Percentiles rank a stretch among this genome's conserved stretches.
Conservation (phyloP, 1,284 basidiomycete genomes). For the Sphagnurus paluster region DNA sequence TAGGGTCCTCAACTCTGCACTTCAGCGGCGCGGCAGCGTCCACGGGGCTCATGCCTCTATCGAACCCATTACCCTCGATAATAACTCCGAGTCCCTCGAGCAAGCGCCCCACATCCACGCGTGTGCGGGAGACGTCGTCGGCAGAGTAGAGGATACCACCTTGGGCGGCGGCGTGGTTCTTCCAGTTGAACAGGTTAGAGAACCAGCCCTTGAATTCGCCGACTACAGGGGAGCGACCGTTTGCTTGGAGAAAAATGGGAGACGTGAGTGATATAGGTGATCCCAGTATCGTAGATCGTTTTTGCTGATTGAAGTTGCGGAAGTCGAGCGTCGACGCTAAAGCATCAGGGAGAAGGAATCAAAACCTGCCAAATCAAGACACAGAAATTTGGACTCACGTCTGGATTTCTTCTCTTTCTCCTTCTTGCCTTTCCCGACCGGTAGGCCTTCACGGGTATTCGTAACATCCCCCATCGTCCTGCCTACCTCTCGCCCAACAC, state of each 20-base stretch:
- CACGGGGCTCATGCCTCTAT: conserved; percentile 32
- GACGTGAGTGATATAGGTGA: conserved; percentile 19
- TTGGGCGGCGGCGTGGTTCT: conserved; percentile 40
- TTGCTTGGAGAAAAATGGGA: conserved; percentile 12
- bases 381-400: conserved; percentile 48
- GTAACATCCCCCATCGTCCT: conserved; percentile 52
- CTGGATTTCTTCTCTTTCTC: conserved; percentile 52
- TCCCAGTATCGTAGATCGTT: conserved; percentile 17
- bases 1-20: conserved; percentile 64
- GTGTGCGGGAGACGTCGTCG: conserved; percentile 62
- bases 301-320: conserved; percentile 21
- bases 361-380: conserved; percentile 10
- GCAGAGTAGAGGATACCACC: conserved; percentile 68
- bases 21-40: conserved; percentile 46
- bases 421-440: conserved; percentile 39
- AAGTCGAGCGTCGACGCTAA: conserved; percentile 32
- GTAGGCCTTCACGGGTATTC: conserved; percentile 32
- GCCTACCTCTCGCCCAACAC: conserved; percentile 42
- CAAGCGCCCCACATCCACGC: conserved; percentile 62
- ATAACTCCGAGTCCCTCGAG: conserved; percentile 68
- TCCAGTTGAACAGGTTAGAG: conserved; percentile 78
- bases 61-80: conserved; percentile 36
- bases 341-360: not conserved
- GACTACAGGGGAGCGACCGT: conserved; percentile 49
- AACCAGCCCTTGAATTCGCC: conserved; percentile 84